Evolutionary conservation across 345 rosid genomes (phyloP).

Genomic region (Eucalyptus sp.): DNA sequence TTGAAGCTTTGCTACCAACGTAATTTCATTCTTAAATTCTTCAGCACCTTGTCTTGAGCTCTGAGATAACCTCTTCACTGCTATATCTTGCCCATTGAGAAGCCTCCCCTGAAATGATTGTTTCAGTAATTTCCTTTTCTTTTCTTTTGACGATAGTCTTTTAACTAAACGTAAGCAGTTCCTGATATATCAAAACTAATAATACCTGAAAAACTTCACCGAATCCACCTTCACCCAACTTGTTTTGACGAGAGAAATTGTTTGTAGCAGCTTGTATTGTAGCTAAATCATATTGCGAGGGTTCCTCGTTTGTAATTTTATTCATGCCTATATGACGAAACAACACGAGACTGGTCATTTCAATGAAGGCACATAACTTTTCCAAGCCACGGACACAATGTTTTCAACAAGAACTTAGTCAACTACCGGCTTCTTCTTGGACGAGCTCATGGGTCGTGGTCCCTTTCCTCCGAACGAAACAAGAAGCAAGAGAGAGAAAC

Average conservation of each 20-base stretch:
- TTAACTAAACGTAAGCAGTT: not conserved
- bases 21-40: not conserved
- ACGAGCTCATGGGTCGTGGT: not conserved
- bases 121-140: too few species aligned
- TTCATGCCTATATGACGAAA: not conserved
- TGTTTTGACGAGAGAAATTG: not conserved
- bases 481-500: not conserved
- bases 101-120: slow-evolving; percentile 17
- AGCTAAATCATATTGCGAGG: not conserved
- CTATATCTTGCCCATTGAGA: slow-evolving; percentile 17
- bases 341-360: not conserved
- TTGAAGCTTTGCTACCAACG: too few species aligned
- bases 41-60: slow-evolving; percentile 21
- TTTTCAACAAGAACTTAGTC: not conserved
- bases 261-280: not conserved
- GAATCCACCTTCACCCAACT: not conserved
- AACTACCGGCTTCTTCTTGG: not conserved
- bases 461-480: not conserved
- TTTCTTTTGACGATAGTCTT: not conserved
- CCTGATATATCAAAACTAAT: not conserved
- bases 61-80: slow-evolving; percentile 29
- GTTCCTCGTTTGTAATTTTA: not conserved
- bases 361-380: not conserved
- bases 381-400: not conserved
- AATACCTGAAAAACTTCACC: not conserved